Conservation (phyloP, 495 filamentous ascomycete genomes). For the Penicillium diatomitis region DNA sequence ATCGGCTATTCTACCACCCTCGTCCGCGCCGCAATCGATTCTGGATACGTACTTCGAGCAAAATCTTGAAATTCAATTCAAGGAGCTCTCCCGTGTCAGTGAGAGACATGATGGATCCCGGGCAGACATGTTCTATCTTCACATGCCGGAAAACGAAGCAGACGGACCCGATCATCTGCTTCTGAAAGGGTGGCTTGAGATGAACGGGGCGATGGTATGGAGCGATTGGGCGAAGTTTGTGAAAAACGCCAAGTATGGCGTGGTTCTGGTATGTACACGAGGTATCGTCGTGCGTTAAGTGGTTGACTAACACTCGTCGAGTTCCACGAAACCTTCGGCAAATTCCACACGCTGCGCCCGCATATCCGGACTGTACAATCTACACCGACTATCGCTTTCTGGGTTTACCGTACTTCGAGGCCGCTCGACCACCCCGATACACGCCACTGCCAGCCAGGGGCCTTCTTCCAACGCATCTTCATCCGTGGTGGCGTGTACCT, state of each 20-base stretch:
- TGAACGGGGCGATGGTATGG: slow-evolving; percentile 19
- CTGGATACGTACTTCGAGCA: slow-evolving; percentile 5
- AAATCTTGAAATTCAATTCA: slow-evolving; percentile 11
- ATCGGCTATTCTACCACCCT: too few relatives aligned
- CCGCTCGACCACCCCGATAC: slow-evolving; percentile 13
- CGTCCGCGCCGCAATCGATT: not conserved
- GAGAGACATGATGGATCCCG: slow-evolving; percentile 1
- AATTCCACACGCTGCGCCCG: slow-evolving; percentile 20
- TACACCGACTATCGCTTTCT: slow-evolving; percentile 21
- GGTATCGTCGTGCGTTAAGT: not conserved
- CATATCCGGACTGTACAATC: slow-evolving; percentile 14
- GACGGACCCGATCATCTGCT: slow-evolving; percentile 17
- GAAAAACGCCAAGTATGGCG: slow-evolving; percentile 21
- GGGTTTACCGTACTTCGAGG: slow-evolving; percentile 24
- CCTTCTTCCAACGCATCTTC: slow-evolving; percentile 43
- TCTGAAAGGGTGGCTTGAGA: slow-evolving; percentile 19
- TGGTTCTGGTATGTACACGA: slow-evolving; percentile 29
- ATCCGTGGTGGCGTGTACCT: slow-evolving; percentile 48
- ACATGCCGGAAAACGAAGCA: slow-evolving; percentile 20
- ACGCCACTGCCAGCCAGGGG: slow-evolving; percentile 4
- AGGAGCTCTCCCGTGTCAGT: slow-evolving; percentile 10
- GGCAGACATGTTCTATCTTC: slow-evolving; percentile 30
- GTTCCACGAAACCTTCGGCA: slow-evolving; percentile 33
- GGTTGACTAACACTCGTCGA: not conserved
- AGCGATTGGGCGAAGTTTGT: slow-evolving; percentile 36